Evolutionary conservation across 257 asterid genomes (phyloP), one percentile per base, ranked within the genome.

Genomic region (Nicotiana obtusifolia): DNA sequence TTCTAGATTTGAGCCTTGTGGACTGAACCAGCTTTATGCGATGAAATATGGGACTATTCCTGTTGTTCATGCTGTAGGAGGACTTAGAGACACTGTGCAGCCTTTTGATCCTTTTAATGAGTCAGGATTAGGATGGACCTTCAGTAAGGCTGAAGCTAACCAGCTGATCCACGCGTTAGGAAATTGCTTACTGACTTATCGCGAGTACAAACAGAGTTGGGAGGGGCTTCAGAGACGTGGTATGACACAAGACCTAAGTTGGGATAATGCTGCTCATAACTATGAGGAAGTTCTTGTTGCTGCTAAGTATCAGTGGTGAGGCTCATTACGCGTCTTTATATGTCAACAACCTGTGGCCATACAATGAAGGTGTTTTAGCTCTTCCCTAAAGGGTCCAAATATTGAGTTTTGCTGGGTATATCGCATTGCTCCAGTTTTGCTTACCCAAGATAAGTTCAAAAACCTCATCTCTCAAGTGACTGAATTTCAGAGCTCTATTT

Each of bases 1-100:
- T 0, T 96, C 99, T 2, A 91, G 98, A 65, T 96, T 94, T 53
- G 99, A 96, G 87, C 99, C 99, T 1, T 96, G 99, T 67, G 98
- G 99, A 79, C 89, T 96, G 81, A 96, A 96, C 81, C 99, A 96
- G 90, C 95, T 96, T 17, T 96, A 96, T 49, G 99, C 99, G 0
- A 96, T 94, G 99, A 81, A 85, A 30, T 96, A 96, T 10, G 99
- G 97, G 64, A 96, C 98, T 0, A 60, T 96, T 73, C 99, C 98
- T 0, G 99, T 96, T 1, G 99, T 96, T 68, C 99, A 96, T 66
- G 94, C 93, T 0, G 98, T 94, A 20, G 99, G 99, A 15, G 99
- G 99, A 10, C 87, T 96, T 7, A 94, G 93, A 86, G 99, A 94
- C 65, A 96, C 99, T 0, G 99, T 96, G 81, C 84, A 87, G 86